phyloP scores from a whole-genome alignment of 208 protist genomes.

The Crithidia fasciculata region DNA sequence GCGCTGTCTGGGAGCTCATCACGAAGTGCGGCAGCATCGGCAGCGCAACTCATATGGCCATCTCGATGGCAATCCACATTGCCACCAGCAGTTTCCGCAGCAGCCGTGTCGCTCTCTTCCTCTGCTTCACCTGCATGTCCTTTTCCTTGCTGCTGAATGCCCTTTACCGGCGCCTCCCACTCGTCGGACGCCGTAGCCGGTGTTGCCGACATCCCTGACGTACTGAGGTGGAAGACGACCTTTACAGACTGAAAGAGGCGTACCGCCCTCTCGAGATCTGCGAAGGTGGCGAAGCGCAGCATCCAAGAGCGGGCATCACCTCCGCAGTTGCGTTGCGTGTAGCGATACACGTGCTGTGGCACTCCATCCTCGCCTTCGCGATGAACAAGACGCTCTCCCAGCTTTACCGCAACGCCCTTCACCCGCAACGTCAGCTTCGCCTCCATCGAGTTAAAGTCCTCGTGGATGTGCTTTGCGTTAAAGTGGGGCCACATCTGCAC shows the following conservation, averaged over 20 bases:
- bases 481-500: constrained; percentile 18
- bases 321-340: constrained; percentile 5
- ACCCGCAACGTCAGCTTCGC: constrained; percentile 13
- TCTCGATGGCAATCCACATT: background rate
- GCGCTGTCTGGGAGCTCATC: background rate
- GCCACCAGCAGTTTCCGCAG: background rate
- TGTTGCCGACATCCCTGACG: too few species aligned
- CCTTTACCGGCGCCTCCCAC: too few species aligned
- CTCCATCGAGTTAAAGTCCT: constrained; percentile 4
- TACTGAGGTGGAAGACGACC: background rate
- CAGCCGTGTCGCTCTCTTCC: background rate
- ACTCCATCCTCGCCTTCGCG: background rate
- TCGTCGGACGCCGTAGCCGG: too few species aligned
- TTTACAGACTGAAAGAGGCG: constrained; percentile 6
- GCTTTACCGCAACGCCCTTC: constrained; percentile 1
- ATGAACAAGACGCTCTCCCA: constrained; percentile 1
- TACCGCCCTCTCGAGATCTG: constrained; percentile 7
- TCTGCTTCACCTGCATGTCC: background rate
- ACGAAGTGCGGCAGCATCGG: background rate
- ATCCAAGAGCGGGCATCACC: background rate
- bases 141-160: background rate
- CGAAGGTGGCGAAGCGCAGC: constrained; percentile 17
- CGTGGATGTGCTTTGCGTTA: background rate
- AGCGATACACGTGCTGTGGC: constrained; percentile 3
- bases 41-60: background rate